phyloP scores from a whole-genome alignment of 352 stramenopile species.

The Phytopythium vexans region DNA sequence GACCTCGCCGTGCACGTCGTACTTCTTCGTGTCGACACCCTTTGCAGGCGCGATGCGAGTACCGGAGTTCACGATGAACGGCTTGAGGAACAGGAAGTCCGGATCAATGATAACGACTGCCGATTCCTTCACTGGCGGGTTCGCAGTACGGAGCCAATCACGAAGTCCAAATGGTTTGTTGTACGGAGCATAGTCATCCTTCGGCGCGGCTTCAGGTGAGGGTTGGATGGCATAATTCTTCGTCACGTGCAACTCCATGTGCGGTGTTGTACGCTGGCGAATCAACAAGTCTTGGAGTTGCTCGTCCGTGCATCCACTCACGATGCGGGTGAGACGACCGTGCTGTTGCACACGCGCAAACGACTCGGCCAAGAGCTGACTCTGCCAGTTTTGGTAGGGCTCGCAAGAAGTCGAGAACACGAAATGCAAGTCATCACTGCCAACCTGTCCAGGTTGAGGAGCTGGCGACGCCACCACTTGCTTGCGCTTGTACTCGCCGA shows the following conservation, averaged over 20 bases:
- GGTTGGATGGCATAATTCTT: conserved; percentile 44
- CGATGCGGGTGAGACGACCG: conserved; percentile 62
- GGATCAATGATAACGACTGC: conserved; percentile 62
- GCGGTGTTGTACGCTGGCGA: conserved; percentile 26
- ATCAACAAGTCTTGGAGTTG: conserved; percentile 36
- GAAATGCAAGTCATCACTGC: conserved; percentile 70
- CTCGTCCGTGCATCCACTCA: conserved; percentile 54
- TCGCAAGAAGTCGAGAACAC: conserved; percentile 72
- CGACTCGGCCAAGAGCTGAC: conserved; percentile 59
- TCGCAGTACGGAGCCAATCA: conserved; percentile 65
- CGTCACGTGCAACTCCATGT: conserved; percentile 55
- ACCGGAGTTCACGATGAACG: conserved; percentile 55
- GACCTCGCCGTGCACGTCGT: conserved; percentile 54
- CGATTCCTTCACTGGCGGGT: conserved; percentile 53
- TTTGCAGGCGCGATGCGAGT: conserved; percentile 51
- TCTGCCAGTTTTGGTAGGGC: conserved; percentile 67
- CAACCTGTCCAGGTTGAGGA: conserved; percentile 24
- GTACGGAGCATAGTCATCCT: conserved; percentile 50
- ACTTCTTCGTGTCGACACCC: conserved; percentile 56
- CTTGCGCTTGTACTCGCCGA: conserved; percentile 48
- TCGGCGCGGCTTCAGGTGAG: conserved; percentile 4
- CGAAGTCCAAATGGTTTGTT: conserved; percentile 74
- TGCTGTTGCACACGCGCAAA: conserved; percentile 58
- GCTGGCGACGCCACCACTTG: neutral
- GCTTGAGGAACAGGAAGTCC: conserved; percentile 73